These are phyloP conservation scores for Penicillium maclennaniae DNA, from an alignment of 495 filamentous ascomycete genomes.

Conservation along the genomic window DNA sequence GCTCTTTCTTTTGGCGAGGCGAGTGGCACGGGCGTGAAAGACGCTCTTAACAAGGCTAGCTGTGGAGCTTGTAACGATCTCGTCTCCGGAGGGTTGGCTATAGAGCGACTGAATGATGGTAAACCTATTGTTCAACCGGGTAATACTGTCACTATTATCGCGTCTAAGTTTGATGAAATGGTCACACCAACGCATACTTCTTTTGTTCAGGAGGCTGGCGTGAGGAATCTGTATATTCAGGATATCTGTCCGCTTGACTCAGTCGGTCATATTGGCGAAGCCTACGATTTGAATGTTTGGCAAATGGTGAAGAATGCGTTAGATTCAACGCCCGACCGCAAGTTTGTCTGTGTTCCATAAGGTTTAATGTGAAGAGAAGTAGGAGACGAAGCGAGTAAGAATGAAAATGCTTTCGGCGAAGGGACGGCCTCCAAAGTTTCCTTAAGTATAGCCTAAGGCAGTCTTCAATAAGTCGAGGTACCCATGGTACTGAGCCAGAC, in stretches of 20 bases:
- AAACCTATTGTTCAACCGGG: constrained; percentile 44
- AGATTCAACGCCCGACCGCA: constrained; percentile 29
- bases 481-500: no score
- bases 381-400: no score
- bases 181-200: constrained; percentile 44
- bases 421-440: no score
- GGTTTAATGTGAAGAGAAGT: no score
- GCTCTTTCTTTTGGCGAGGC: constrained; percentile 37
- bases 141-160: constrained; percentile 47
- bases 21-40: constrained; percentile 29
- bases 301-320: constrained; percentile 51
- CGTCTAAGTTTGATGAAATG: constrained; percentile 45
- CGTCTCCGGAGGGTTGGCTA: constrained; percentile 33
- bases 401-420: no score
- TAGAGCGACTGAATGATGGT: constrained; percentile 40
- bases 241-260: constrained; percentile 42
- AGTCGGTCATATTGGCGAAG: constrained; percentile 51
- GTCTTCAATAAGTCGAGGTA: no score
- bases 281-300: constrained; percentile 53
- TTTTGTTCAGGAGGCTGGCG: constrained; percentile 44
- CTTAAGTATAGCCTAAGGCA: no score
- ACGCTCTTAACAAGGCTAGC: constrained; percentile 36
- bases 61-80: constrained; percentile 48
- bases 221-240: constrained; percentile 45
- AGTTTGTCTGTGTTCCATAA: constrained; percentile 41